These are phyloP conservation scores for Umbilicus rupestris DNA, from an alignment of 164 flowering plant genomes.

Conservation along the genomic window DNA sequence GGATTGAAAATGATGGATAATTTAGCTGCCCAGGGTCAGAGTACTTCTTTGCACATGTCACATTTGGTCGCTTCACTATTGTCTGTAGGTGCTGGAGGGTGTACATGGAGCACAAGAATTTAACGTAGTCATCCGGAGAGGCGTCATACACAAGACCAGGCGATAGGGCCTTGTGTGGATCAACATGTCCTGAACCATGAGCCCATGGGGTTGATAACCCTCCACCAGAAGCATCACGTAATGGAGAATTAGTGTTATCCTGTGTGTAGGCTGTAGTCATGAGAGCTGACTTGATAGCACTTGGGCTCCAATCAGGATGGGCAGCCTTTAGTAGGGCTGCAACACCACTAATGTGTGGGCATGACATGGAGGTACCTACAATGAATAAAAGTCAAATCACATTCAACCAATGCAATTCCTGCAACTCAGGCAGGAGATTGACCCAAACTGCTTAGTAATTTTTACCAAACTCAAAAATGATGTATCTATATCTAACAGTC, in stretches of 20 bases:
- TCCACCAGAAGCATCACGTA: conserved; percentile 48
- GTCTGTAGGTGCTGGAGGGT: conserved; percentile 26
- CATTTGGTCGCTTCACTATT: conserved; percentile 35
- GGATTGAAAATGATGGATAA: conserved; percentile 71
- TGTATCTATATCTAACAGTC: no score
- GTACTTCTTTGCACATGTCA: conserved; percentile 42
- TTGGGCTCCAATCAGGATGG: conserved; percentile 86
- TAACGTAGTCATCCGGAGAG: conserved; percentile 42
- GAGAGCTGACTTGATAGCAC: conserved; percentile 81
- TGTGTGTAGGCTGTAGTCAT: conserved; percentile 79
- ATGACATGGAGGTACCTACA: conserved; percentile 90
- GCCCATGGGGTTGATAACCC: conserved; percentile 52
- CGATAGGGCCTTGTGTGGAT: conserved; percentile 62
- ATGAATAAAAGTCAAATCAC: not conserved
- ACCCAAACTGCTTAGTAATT: no score
- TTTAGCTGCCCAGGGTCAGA: conserved; percentile 59
- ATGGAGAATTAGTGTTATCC: conserved; percentile 63
- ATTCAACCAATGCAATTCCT: not conserved
- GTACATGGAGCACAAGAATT: conserved; percentile 71
- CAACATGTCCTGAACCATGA: conserved; percentile 77
- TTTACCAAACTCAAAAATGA: no score
- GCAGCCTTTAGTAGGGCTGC: conserved; percentile 84
- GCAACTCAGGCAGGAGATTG: no score
- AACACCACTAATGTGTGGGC: conserved; percentile 82
- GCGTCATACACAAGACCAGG: conserved; percentile 82